Base-by-base conservation (phyloP, 2,329 filamentous ascomycete genomes). In the Trichoderma atroviride region DNA sequence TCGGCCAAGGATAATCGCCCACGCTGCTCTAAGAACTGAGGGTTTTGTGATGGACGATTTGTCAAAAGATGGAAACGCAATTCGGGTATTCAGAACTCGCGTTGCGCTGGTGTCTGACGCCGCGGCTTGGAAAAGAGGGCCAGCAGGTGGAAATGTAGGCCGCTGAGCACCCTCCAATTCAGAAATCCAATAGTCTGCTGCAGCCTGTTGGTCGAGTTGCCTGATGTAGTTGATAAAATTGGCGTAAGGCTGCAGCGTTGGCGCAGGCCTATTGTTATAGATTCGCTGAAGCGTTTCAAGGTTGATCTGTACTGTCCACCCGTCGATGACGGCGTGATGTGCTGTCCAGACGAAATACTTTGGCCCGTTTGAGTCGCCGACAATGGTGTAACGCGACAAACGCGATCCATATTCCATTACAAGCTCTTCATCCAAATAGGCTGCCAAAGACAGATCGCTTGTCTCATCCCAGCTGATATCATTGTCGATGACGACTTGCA, bases 311-410 rank as follows among this genome's bases (percentile, higher is more conserved):
- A 72, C 27, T 40, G 69, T 71, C 72, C 72, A 75, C 16, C 70
- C 73, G 35, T 76, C 75, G 33, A 75, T 74, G 1, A 74, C 33
- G 24, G 72, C 68, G 33, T 76, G 75, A 33, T 76, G 75, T 2
- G 70, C 69, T 13, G 70, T 70, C 68, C 70, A 73, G 11, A 74
- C 64, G 16, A 76, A 72, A 55, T 68, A 72, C 2, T 37, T 19
- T 11, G 37, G 11, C 29, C 56, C 67, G 3, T 52, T 50, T 1
- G 35, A 24, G 50, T 27, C 19, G 11, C 50, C 33, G 10, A 65
- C 19, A 2, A 73, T 33, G 5, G 69, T 50, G 33, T 57, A 70
- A 5, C 71, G 57, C 3, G 47, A 59, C 2, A 73, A 64, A 1
- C 13, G 59, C 9, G 63, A 65, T n/a, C 69, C 69, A 14, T 66